These are phyloP conservation scores for Aureobasidium musti DNA, from an alignment of 2,329 filamentous ascomycete genomes.

Conservation along the genomic window DNA sequence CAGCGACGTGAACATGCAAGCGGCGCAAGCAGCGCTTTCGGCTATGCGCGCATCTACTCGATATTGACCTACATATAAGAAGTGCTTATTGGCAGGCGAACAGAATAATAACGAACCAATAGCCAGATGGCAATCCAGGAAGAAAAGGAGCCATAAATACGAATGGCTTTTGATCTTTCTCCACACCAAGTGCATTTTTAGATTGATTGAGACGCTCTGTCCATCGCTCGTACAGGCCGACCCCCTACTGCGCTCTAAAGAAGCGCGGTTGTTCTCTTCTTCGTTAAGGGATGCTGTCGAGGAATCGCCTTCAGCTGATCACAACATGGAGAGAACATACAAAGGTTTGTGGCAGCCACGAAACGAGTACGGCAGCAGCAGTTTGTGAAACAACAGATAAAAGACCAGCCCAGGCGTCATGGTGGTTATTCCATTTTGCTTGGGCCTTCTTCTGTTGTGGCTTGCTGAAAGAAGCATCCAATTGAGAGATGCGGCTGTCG, in stretches of 20 bases:
- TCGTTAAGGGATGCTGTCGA: neutral
- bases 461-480: neutral
- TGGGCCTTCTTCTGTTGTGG: neutral
- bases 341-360: conserved; percentile 12
- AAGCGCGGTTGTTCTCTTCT: conserved; percentile 11
- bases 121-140: neutral
- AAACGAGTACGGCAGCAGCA: conserved; percentile 16
- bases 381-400: conserved; percentile 4
- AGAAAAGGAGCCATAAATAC: conserved; percentile 25
- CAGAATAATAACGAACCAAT: neutral
- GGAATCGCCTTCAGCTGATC: neutral
- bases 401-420: conserved; percentile 21
- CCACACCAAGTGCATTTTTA: conserved; percentile 25
- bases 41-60: conserved; percentile 7
- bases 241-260: conserved; percentile 19
- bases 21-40: conserved; percentile 15
- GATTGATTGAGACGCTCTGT: conserved; percentile 18
- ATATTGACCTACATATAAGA: conserved; percentile 21
- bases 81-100: conserved; percentile 13
- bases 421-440: conserved; percentile 2
- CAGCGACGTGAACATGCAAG: neutral
- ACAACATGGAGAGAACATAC: neutral
- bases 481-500: conserved; percentile 9
- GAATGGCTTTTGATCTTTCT: conserved; percentile 15
- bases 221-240: conserved; percentile 13